Evolutionary conservation across 2,329 filamentous ascomycete genomes (phyloP), one percentile per base, ranked within the genome.

Genomic region (Ophiocordyceps camponoti-leonardi): DNA sequence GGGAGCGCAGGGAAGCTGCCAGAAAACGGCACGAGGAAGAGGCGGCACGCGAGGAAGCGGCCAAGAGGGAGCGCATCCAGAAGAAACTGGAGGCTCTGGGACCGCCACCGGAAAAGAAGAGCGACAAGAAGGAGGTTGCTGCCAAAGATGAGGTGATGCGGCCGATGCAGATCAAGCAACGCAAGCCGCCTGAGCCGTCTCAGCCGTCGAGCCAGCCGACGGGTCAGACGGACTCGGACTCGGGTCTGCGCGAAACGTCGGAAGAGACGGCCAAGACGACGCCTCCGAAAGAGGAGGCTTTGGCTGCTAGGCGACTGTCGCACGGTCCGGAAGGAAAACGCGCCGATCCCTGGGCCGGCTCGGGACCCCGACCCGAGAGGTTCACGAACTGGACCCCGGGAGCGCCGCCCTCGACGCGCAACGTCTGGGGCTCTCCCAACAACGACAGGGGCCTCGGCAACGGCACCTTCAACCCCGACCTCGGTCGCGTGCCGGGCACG

Each of bases 371-470:
- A 42, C 51, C 67, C 22, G 73, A 77, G 19, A 65, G 70, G 42
- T 69, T 68, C 45, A 58, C 68, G 12, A 61, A 68, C 1, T 79
- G 77, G 75, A 64, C 63, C 26, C 55, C 64, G 26, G 57, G 58
- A 19, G 57, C 63, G 35, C 71, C 69, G 43, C 63, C 67, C 41
- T 50, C 65, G 12, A 59, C 68, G 13, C 68, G 72, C 43, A 85
- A 81, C 56, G 80, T 87, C 18, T 88, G 83, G 83, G 83, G 79
- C 18, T 77, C 81, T 41, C 80, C 79, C n/a, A 76, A 77, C 46
- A 80, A 75, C 53, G 79, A 84, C 51, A 73, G 79, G 45, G 79
- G 76, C 12, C 76, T 88, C 19, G 83, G 83, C 4, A 88, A 88
- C 58, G 83, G 83, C 41, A 86, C 82, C 0, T 88, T 88, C 54